Evolutionary conservation across 371 early-diverging fungal genomes (phyloP), one percentile per base, ranked within the genome.

Genomic region (Saksenaea vasiformis): DNA sequence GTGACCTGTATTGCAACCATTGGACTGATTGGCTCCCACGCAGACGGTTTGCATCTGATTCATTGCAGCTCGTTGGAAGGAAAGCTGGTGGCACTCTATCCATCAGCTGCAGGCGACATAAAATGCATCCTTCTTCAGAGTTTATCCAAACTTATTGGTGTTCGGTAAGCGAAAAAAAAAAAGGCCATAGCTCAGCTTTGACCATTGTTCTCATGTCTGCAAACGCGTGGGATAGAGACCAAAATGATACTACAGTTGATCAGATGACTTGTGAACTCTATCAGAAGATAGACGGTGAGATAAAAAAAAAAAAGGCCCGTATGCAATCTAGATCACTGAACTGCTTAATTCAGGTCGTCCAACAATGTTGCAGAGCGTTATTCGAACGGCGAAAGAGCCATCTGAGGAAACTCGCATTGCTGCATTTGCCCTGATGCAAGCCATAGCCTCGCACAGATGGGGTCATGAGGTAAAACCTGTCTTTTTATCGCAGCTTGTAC

Each of bases 361-460:
- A 2, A 47, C 64, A 13, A 66, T 61, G 3, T 24, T 66, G 36
- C 61, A 66, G 55, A 68, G 58, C 44, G 38, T 82, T 43, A 62
- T 78, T 13, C 67, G 63, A 26, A 67, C 67, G 34, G 74, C 75
- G 4, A 75, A 71, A 56, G 77, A 76, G 24, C 78, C 81, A n/a
- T 61, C 77, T 27, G 76, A 77, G 34, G 65, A 61, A n/a, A 55
- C 71, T 28, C 71, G 78, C 34, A 59, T 72, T 35, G 75, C 78
- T n/a, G 72, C 70, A 13, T 79, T 77, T 76, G 64, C 83, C 22
- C 58, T 74, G 10, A 62, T 81, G 66, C 73, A 81, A 47, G 60
- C 78, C 1, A 69, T 77, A 62, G 77, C 82, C 26, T 66, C 60
- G 19, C 82, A 78, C 54, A 44, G 43, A 8, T 81, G 82, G 82